Conservation (phyloP, 2,329 filamentous ascomycete species). For the Fusarium begoniae region DNA sequence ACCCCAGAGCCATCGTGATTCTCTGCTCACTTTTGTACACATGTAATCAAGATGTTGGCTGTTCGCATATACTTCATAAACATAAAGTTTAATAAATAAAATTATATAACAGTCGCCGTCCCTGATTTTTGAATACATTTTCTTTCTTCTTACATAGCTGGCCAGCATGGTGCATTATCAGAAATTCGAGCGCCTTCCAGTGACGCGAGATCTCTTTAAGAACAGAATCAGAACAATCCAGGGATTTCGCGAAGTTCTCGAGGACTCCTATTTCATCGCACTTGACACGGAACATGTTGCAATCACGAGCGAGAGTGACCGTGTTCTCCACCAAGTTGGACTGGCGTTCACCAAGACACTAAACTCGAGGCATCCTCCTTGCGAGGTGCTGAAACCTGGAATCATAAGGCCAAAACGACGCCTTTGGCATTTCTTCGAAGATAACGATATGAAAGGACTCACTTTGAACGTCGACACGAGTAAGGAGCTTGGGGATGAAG, state of each 20-base stretch:
- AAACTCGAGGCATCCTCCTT: background rate
- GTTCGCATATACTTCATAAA: no score
- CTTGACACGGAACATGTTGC: conserved; percentile 66
- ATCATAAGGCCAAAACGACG: background rate
- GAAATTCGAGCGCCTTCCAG: conserved; percentile 38
- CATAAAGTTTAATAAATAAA: background rate
- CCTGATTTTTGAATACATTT: fast-evolving
- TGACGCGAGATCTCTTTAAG: conserved; percentile 11
- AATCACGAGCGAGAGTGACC: conserved; percentile 56
- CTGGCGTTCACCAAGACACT: conserved; percentile 7
- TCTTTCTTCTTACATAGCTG: background rate
- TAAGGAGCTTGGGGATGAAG: background rate
- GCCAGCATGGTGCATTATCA: conserved; percentile 51
- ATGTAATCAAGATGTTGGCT: no score
- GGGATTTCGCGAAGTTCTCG: background rate
- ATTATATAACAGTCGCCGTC: background rate
- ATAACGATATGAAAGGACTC: background rate
- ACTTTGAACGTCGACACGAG: conserved; percentile 7
- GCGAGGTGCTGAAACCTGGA: background rate
- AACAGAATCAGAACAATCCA: conserved; percentile 14
- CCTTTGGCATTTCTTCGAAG: background rate
- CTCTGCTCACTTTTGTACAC: no score
- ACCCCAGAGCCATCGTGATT: fast-evolving
- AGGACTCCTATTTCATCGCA: conserved; percentile 55
- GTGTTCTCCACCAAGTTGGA: conserved; percentile 29